Base-by-base conservation (phyloP, 495 filamentous ascomycete genomes). In the Xylaria palmicola region DNA sequence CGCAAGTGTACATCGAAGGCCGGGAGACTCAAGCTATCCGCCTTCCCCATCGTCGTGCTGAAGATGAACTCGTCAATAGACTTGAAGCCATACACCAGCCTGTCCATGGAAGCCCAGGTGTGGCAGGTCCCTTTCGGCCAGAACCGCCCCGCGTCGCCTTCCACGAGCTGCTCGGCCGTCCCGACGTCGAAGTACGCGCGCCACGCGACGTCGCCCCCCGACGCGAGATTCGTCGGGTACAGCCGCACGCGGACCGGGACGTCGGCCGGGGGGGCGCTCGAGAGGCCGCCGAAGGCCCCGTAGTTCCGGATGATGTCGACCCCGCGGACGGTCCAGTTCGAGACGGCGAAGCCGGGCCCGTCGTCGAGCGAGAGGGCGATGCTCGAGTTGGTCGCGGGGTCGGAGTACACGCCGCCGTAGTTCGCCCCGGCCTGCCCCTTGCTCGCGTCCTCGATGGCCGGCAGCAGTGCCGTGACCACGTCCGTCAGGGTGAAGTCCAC, bases 381-480 rank as follows among this genome's bases (percentile, higher is more conserved):
- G 3, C 74, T 74, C 0, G 76, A 77, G 65, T 83, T 82, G 0
- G 64, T 69, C 6, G 49, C 13, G 6, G 43, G 54, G 55, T 75
- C 66, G 0, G 43, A 17, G 56, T 79, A 85, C 0, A 66, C 72
- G 12, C 82, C 82, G 1, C 63, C 71, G 43, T 79, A 81, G 6
- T 56, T 66, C 9, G 50, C 39, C 5, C 50, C 22, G 0, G 77
- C 77, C 62, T 85, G 74, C 29, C 71, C 64, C 39, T 74, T 78
- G 24, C 79, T 76, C 4, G 75, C 76, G 24, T 73, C 49, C 30
- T 85, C 82, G 26, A 83, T 64, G 1, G 73, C 77, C 0, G 80
- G 77, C 7, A 84, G 58, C 0, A 82, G 54, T 5, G 57, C 64
- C 10, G 72, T 65, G 0, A 78, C 59, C 15, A 81, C 41, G 9